Percentiles rank a stretch among this genome's conserved stretches.
Evolutionary conservation across 78 protist genomes (phyloP).

Genomic region (Dictyostelium intermedium): DNA sequence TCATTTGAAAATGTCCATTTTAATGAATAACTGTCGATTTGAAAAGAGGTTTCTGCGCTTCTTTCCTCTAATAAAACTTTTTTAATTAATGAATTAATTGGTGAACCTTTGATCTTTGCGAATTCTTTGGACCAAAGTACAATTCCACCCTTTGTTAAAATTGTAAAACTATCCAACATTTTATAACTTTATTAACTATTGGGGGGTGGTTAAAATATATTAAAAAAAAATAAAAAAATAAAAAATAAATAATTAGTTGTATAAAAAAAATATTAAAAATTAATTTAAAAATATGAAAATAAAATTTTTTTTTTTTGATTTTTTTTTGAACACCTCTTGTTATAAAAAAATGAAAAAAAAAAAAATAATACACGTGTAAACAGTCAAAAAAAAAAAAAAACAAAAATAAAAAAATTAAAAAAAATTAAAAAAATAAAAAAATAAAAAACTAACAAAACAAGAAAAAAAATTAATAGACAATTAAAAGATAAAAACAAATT

Average conservation of each 20-base stretch:
- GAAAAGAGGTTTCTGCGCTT: conserved; percentile 49
- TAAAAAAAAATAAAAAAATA: not conserved
- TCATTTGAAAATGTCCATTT: conserved; percentile 86
- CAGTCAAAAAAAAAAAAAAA: too few relatives aligned
- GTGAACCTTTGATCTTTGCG: conserved; percentile 55
- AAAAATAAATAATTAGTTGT: too few relatives aligned
- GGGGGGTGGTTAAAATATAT: too few relatives aligned
- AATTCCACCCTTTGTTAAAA: conserved; percentile 84
- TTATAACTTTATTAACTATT: too few relatives aligned
- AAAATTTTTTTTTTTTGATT: not conserved
- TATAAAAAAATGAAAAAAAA: not conserved
- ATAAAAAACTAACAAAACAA: too few relatives aligned
- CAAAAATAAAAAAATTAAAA: not conserved
- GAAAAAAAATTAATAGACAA: too few relatives aligned
- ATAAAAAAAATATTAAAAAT: not conserved
- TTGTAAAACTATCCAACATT: conserved; percentile 81
- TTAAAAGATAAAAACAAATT: too few relatives aligned
- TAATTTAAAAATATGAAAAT: not conserved
- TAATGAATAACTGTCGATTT: conserved; percentile 71
- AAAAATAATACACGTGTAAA: too few relatives aligned
- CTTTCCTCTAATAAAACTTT: conserved; percentile 77
- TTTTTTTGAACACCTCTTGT: not conserved
- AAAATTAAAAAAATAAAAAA: not conserved
- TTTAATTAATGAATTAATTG: conserved; percentile 62
- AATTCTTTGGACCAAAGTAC: conserved; percentile 71